Conservation (phyloP, 805 yeast species). For the Cyberlindnera mississippiensis region DNA sequence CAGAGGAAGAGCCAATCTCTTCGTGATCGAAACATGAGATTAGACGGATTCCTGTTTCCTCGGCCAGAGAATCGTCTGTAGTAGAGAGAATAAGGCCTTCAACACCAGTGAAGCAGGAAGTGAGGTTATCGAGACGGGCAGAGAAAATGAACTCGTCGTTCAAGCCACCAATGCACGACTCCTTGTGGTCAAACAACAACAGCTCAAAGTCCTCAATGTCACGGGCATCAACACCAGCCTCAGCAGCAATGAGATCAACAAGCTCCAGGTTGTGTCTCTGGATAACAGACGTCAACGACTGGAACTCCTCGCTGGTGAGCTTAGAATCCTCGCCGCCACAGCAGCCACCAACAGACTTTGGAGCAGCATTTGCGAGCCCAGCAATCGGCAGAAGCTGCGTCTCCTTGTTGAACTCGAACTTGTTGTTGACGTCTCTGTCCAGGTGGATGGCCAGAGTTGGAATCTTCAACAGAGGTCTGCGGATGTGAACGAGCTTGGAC, state of each 20-base stretch:
- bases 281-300: constrained; percentile 58
- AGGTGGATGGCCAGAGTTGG: constrained; percentile 95
- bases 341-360: constrained; percentile 36
- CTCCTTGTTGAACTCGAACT: constrained; percentile 88
- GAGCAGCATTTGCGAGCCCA: constrained; percentile 47
- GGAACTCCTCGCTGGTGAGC: constrained; percentile 51
- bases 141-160: constrained; percentile 88
- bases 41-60: constrained; percentile 60
- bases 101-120: constrained; percentile 79
- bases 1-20: constrained; percentile 89
- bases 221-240: constrained; percentile 45
- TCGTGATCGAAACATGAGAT: constrained; percentile 92
- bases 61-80: constrained; percentile 35
- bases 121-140: constrained; percentile 87
- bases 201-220: constrained; percentile 89
- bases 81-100: constrained; percentile 60
- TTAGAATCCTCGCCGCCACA: constrained; percentile 45
- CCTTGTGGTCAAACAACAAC: constrained; percentile 79
- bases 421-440: constrained; percentile 67
- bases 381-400: constrained; percentile 83
- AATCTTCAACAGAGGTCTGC: constrained; percentile 81
- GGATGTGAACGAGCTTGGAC: constrained; percentile 71
- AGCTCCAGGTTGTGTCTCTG: constrained; percentile 76
- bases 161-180: constrained; percentile 80
- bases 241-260: constrained; percentile 63